Conservation (phyloP, 1,284 basidiomycete species). For the Austroboletus rostrupii region DNA sequence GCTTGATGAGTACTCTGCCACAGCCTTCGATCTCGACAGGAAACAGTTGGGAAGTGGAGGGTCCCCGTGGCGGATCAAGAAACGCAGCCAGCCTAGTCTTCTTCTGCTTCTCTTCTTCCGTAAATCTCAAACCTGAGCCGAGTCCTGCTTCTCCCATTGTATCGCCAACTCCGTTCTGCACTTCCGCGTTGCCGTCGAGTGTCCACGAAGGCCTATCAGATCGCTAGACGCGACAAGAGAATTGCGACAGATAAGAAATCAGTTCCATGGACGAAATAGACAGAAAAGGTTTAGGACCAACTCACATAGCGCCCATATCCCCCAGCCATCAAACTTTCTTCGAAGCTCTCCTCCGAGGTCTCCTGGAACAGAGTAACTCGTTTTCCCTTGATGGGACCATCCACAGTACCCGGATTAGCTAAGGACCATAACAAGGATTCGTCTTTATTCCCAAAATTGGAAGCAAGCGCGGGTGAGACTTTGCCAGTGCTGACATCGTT, state of each 20-base stretch:
- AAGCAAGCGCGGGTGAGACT: constrained; percentile 2
- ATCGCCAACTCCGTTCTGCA: constrained; percentile 30
- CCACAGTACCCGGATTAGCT: constrained; percentile 53
- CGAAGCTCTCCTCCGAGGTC: constrained; percentile 77
- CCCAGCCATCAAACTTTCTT: constrained; percentile 73
- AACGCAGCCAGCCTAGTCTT: constrained; percentile 64
- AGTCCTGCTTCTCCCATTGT: constrained; percentile 34
- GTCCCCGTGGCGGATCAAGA: constrained; percentile 24
- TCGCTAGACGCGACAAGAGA: constrained; percentile 13
- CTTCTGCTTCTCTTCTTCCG: constrained; percentile 61
- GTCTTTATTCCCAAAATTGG: constrained; percentile 29
- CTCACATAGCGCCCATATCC: constrained; percentile 70
- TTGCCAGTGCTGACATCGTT: not conserved
- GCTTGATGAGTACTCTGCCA: constrained; percentile 61
- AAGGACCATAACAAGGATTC: constrained; percentile 28
- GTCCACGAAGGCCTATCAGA: constrained; percentile 23
- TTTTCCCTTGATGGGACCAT: constrained; percentile 66
- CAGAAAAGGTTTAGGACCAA: constrained; percentile 6
- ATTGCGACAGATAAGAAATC: constrained; percentile 12
- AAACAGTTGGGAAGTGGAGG: constrained; percentile 35
- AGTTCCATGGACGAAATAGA: not conserved
- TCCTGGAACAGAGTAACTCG: constrained; percentile 71
- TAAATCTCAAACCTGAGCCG: constrained; percentile 35
- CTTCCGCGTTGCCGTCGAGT: constrained; percentile 15
- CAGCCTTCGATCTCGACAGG: constrained; percentile 62